Conservation (phyloP, 148 eudicot species). For the Fallopia convolvulus region DNA sequence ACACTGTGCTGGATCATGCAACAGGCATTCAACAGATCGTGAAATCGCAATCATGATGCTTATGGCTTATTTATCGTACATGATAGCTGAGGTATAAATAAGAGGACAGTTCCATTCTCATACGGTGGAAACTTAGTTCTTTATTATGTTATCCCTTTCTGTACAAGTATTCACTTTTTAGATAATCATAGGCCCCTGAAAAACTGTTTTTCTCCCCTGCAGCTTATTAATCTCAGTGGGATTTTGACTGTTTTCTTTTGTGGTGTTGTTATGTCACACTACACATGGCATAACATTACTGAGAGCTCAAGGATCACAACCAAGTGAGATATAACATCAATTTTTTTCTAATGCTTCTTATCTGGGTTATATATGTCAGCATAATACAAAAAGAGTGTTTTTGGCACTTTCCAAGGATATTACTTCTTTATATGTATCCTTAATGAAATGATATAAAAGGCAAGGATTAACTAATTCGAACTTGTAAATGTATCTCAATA, state of each 20-base stretch:
- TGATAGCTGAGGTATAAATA: conserved; percentile 74
- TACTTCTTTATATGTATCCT: too few species aligned
- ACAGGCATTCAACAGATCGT: conserved; percentile 94
- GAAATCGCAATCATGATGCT: conserved; percentile 97
- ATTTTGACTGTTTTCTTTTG: conserved; percentile 66
- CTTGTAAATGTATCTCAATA: background rate
- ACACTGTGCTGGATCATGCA: background rate
- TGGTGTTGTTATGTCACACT: conserved; percentile 71
- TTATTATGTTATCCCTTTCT: background rate
- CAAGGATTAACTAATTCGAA: background rate
- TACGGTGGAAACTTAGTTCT: background rate
- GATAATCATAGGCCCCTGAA: background rate
- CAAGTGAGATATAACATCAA: conserved; percentile 36
- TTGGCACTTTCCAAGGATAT: background rate
- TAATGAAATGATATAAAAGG: too few species aligned
- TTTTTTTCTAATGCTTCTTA: background rate
- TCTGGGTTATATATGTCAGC: background rate
- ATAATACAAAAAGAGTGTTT: background rate
- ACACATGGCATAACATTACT: conserved; percentile 70
- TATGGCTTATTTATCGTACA: conserved; percentile 90
- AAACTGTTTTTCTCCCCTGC: conserved; percentile 18
- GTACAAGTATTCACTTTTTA: background rate
- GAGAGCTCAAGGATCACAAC: conserved; percentile 70
- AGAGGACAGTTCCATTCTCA: background rate
- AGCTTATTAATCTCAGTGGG: conserved; percentile 53